Evolutionary conservation across 177 flowering plant genomes (phyloP).

Genomic region (Telopea speciosissima): DNA sequence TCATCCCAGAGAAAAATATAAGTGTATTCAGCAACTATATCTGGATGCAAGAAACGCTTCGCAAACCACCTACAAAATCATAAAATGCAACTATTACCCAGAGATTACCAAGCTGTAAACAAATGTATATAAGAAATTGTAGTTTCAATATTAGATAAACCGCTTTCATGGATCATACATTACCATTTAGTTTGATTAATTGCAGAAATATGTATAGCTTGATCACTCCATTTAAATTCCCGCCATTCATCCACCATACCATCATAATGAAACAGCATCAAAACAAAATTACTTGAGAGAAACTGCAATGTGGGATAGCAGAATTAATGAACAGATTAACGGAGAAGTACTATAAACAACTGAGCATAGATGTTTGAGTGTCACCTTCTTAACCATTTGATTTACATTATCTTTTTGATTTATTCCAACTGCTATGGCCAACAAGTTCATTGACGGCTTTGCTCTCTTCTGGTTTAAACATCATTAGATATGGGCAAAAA

Average conservation of each 20-base stretch:
- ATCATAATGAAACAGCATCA: slow-evolving; percentile 95
- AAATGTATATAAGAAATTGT: background rate
- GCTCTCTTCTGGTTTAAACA: slow-evolving; percentile 26
- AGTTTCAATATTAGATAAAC: background rate
- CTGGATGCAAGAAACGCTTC: slow-evolving; percentile 92
- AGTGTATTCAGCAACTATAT: slow-evolving; percentile 73
- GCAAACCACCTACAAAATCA: slow-evolving; percentile 82
- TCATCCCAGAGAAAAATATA: slow-evolving; percentile 96
- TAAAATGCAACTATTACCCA: background rate
- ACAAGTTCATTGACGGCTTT: slow-evolving; percentile 41
- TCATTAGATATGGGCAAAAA: background rate
- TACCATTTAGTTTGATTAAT: slow-evolving; percentile 91
- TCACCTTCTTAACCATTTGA: slow-evolving; percentile 70
- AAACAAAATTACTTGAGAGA: slow-evolving; percentile 44
- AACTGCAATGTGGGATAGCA: slow-evolving; percentile 43
- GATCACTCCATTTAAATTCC: slow-evolving; percentile 55
- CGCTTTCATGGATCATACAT: background rate
- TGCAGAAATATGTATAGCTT: slow-evolving; percentile 70
- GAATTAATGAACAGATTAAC: background rate
- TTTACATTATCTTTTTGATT: slow-evolving; percentile 70
- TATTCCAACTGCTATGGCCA: slow-evolving; percentile 87
- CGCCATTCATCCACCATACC: slow-evolving; percentile 76
- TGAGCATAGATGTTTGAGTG: background rate
- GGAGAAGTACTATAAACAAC: background rate
- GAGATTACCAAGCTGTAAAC: background rate